Base-by-base conservation (phyloP, 495 filamentous ascomycete genomes). In the Aspergillus heteromorphus region DNA sequence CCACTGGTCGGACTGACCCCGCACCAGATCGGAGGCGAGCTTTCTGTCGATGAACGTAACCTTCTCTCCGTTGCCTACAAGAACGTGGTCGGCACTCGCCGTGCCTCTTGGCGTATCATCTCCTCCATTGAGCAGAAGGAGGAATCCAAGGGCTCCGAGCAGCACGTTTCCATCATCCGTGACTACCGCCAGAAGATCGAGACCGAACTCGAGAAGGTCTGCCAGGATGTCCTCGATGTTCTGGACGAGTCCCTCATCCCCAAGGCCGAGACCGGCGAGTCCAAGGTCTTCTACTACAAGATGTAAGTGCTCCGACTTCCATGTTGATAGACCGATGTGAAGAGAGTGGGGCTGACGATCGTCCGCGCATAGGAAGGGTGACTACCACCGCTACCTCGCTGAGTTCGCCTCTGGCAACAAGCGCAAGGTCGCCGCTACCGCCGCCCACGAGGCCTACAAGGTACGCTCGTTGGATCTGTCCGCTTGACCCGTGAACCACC, bases 221-320 rank as follows among this genome's bases (percentile, higher is more conserved):
- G 93, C 85, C 84, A 97, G 76, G 93, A 99, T 82, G 92, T 99
- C 45, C 85, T 99, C 62, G 85, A 96, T 65, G 93, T 99, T 55
- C 82, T 99, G 57, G 95, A 97, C 68, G 81, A 97, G 64, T 87
- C 86, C 61, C 82, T 99, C 66, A 99, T 99, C 67, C 92, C 95
- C 72, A 92, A 96, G 80, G 93, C 93, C 63, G 89, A 95, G 74
- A 89, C 91, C 59, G 93, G 93, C 75, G 93, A 99, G 83, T 96
- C 91, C 65, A 97, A 97, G 83, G 93, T 99, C 65, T 99, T 99
- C 74, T 99, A 99, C 80, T 95, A 97, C 87, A 99, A 99, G 87
- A 99, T 99, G 93, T 97, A 76, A 54, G 89, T 81, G 17, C 50
- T 20, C 48, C 14, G n/a, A 4, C 16, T 17, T 25, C 23, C 29